These are phyloP conservation scores for Chalara sp. DNA, from an alignment of 2,329 filamentous ascomycete species.

Conservation along the genomic window DNA sequence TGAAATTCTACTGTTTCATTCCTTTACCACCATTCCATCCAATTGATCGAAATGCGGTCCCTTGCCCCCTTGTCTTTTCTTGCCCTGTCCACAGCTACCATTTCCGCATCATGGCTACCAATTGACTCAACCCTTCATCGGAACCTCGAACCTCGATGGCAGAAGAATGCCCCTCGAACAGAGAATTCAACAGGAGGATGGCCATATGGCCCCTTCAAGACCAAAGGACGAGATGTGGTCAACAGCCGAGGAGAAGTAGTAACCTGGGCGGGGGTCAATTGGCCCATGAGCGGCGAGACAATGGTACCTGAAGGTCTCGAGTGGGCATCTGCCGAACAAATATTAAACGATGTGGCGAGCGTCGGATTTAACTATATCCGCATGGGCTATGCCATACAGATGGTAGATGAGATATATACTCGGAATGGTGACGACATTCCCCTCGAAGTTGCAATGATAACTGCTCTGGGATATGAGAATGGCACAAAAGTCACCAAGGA, in stretches of 20 bases:
- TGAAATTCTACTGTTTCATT: too few species aligned
- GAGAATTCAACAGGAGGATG: too few species aligned
- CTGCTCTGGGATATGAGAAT: constrained; percentile 43
- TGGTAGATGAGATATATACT: constrained; percentile 52
- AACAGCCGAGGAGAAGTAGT: constrained; percentile 30
- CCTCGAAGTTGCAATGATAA: constrained; percentile 37
- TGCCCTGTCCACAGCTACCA: too few species aligned
- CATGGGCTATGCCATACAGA: constrained; percentile 55
- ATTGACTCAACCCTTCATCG: too few species aligned
- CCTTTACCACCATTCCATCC: too few species aligned
- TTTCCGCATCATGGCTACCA: too few species aligned
- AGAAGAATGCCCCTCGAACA: too few species aligned
- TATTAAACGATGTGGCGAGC: constrained; percentile 46
- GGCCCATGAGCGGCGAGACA: constrained; percentile 53
- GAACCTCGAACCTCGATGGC: too few species aligned
- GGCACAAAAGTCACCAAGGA: constrained; percentile 44
- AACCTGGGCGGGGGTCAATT: constrained; percentile 50
- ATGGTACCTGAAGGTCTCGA: constrained; percentile 60
- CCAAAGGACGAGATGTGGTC: constrained; percentile 7
- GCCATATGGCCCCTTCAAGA: background rate
- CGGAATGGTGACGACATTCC: constrained; percentile 40
- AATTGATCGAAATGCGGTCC: too few species aligned
- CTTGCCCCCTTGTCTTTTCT: too few species aligned
- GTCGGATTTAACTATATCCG: constrained; percentile 57
- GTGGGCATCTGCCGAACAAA: constrained; percentile 47